These are phyloP conservation scores for Casuarina equisetifolia DNA, from an alignment of 306 rosid genomes.

Conservation along the genomic window DNA sequence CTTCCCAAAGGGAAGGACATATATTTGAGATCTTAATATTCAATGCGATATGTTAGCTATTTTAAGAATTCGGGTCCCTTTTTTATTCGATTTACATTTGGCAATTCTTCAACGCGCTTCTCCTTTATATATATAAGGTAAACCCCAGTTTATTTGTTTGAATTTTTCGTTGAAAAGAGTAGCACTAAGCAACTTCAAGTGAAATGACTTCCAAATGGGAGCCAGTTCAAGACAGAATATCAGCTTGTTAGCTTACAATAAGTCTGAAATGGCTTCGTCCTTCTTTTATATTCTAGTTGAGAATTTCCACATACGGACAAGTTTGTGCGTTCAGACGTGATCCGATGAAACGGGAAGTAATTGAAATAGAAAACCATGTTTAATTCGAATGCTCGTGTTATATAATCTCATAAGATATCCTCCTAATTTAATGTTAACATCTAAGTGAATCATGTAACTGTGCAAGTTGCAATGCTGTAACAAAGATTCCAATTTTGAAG, in stretches of 20 bases:
- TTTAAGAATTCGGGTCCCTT: not conserved
- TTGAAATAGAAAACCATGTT: not conserved
- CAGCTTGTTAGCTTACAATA: not conserved
- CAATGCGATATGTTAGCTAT: constrained; percentile 23
- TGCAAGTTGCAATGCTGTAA: not conserved
- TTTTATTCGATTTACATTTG: not conserved
- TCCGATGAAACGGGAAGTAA: not conserved
- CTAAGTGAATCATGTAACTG: not conserved
- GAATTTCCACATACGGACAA: not conserved
- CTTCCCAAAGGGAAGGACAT: constrained; percentile 54
- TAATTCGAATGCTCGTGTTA: not conserved
- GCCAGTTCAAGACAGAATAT: not conserved
- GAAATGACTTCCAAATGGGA: not conserved
- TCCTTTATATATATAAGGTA: not conserved
- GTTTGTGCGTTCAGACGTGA: not conserved
- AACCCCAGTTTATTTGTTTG: not conserved
- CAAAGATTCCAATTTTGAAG: not conserved
- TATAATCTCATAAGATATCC: not conserved
- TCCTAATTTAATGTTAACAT: not conserved
- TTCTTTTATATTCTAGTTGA: not conserved
- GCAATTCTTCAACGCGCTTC: not conserved
- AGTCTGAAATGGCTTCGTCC: not conserved
- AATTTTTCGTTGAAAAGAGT: not conserved
- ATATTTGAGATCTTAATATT: constrained; percentile 25
- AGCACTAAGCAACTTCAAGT: not conserved